Percentiles rank a stretch among this genome's conserved stretches.
Conservation (phyloP, 1,284 basidiomycete genomes). For the Tylopilus sp. region DNA sequence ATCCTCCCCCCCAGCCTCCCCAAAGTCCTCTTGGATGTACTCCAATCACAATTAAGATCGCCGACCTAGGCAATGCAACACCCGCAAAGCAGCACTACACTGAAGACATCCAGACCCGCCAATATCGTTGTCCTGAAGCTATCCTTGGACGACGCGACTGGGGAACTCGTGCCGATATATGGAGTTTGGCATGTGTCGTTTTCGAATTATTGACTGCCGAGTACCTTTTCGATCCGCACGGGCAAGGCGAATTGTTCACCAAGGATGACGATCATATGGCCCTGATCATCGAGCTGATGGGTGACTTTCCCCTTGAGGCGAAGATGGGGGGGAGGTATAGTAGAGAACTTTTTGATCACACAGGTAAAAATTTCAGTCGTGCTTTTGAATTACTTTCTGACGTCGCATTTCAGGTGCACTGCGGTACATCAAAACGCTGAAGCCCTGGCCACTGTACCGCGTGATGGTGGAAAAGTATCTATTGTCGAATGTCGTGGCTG, state of each 20-base stretch:
- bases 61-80: slow-evolving; percentile 86
- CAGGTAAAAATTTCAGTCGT: slow-evolving; percentile 43
- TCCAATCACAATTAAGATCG: slow-evolving; percentile 85
- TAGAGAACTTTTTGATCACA: slow-evolving; percentile 79
- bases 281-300: slow-evolving; percentile 86
- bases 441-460: slow-evolving; percentile 79
- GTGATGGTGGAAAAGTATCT: slow-evolving; percentile 86
- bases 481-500: slow-evolving; percentile 57
- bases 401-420: slow-evolving; percentile 44
- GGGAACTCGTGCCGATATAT: slow-evolving; percentile 82
- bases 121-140: slow-evolving; percentile 89
- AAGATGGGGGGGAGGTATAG: slow-evolving; percentile 85
- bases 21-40: slow-evolving; percentile 27
- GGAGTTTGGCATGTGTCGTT: slow-evolving; percentile 84
- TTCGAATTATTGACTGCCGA: slow-evolving; percentile 87
- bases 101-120: slow-evolving; percentile 92
- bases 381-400: slow-evolving; percentile 3
- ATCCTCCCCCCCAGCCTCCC: slow-evolving; percentile 26
- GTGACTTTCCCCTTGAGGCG: slow-evolving; percentile 62
- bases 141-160: slow-evolving; percentile 85
- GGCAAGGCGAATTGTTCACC: slow-evolving; percentile 76
- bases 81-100: slow-evolving; percentile 82
- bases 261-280: slow-evolving; percentile 96
- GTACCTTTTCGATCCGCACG: slow-evolving; percentile 86
- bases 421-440: slow-evolving; percentile 75